Percentiles rank a stretch among this genome's conserved stretches.
Conservation (phyloP, 2,329 filamentous ascomycete genomes). For the Tolypocladium sp. region DNA sequence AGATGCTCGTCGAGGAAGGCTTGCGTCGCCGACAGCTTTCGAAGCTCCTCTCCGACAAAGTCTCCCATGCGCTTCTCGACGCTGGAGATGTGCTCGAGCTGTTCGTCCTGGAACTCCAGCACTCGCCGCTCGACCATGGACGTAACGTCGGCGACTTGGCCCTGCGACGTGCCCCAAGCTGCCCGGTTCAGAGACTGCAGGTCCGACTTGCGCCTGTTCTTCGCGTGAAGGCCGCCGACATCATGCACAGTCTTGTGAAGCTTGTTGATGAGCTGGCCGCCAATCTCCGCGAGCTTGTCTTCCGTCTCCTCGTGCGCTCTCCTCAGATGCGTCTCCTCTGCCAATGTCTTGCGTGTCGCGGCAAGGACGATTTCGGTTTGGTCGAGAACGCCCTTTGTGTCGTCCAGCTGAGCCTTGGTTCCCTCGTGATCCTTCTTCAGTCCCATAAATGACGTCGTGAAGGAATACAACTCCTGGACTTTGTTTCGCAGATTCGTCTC, state of each 20-base stretch:
- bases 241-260: constrained; percentile 71
- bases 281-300: constrained; percentile 62
- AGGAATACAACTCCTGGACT: constrained; percentile 78
- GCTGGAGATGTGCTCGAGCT: constrained; percentile 58
- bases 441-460: constrained; percentile 80
- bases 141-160: constrained; percentile 68
- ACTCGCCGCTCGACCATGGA: constrained; percentile 68
- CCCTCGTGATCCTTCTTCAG: constrained; percentile 85
- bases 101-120: constrained; percentile 60
- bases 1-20: constrained; percentile 62
- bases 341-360: constrained; percentile 65
- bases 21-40: constrained; percentile 62
- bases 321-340: constrained; percentile 70
- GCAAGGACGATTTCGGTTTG: constrained; percentile 80
- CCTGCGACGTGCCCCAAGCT: constrained; percentile 69
- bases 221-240: constrained; percentile 73
- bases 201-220: constrained; percentile 77
- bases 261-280: constrained; percentile 67
- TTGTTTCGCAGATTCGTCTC: constrained; percentile 88
- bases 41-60: constrained; percentile 69
- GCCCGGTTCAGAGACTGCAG: constrained; percentile 71
- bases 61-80: constrained; percentile 64
- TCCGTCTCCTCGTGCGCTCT: constrained; percentile 85
- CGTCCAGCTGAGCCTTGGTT: constrained; percentile 61
- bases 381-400: constrained; percentile 72